Evolutionary conservation across 352 stramenopile genomes (phyloP).

Genomic region (Phytophthora hybrid): DNA sequence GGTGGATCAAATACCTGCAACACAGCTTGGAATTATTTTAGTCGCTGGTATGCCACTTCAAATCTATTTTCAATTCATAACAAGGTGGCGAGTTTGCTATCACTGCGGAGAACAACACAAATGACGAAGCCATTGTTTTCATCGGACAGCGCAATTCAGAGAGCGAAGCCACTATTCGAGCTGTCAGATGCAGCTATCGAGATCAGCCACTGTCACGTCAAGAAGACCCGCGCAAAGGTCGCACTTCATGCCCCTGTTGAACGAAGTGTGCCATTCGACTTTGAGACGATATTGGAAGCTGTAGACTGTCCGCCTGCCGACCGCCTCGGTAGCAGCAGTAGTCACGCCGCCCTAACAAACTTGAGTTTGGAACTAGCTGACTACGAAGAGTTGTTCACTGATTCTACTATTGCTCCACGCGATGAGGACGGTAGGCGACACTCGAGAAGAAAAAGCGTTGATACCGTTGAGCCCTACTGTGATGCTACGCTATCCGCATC

Average conservation of each 20-base stretch:
- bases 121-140: constrained; percentile 33
- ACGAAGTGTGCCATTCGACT: constrained; percentile 28
- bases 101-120: constrained; percentile 17
- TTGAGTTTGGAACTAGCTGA: constrained; percentile 35
- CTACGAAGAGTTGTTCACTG: constrained; percentile 10
- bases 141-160: constrained; percentile 36
- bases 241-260: neutral
- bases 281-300: constrained; percentile 24
- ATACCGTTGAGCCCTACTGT: neutral
- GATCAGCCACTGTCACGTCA: constrained; percentile 1
- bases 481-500: neutral
- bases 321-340: neutral
- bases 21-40: neutral
- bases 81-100: constrained; percentile 5
- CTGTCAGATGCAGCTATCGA: constrained; percentile 31
- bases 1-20: neutral
- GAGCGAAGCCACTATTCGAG: constrained; percentile 49
- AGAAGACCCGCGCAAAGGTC: constrained; percentile 3
- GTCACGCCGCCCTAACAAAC: constrained; percentile 5
- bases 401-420: neutral
- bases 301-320: constrained; percentile 5
- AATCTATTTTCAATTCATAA: constrained; percentile 35
- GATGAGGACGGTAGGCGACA: neutral
- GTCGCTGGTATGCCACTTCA: constrained; percentile 3
- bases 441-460: neutral